Conservation (phyloP, 148 eudicot species). For the Amaranthus hypochondriacus region DNA sequence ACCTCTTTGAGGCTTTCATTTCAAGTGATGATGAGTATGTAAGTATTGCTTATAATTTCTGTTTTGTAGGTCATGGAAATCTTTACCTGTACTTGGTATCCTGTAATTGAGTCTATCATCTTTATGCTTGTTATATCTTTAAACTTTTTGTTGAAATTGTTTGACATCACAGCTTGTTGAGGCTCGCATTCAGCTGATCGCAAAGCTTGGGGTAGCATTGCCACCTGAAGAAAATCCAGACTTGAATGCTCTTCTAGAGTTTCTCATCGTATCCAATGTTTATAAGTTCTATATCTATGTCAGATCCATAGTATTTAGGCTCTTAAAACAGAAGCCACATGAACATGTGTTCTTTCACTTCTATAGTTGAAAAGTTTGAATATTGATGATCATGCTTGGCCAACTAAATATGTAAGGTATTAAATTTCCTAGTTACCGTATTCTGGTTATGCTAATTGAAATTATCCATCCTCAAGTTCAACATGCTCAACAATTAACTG, state of each 20-base stretch:
- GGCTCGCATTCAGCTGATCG: constrained; percentile 67
- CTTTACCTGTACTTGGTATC: background rate
- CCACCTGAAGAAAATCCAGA: constrained; percentile 37
- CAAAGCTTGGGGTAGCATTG: constrained; percentile 41
- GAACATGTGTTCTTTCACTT: background rate
- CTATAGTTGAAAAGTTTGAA: background rate
- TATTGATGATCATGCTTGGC: background rate
- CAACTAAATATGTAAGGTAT: background rate
- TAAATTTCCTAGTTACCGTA: background rate
- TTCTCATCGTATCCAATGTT: constrained; percentile 51
- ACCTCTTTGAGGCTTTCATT: background rate
- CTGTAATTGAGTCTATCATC: background rate
- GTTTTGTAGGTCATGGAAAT: background rate
- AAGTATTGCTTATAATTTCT: background rate
- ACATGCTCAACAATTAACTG: background rate
- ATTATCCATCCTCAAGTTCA: background rate
- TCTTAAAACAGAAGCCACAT: background rate
- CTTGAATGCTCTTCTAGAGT: constrained; percentile 47
- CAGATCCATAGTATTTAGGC: background rate
- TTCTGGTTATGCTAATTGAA: background rate
- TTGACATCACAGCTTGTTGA: constrained; percentile 64
- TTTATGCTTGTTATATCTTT: background rate
- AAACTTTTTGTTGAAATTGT: background rate
- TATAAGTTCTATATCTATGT: background rate
- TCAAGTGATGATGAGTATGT: background rate